A percentile compares a stretch with the other conserved stretches of the same genome.
Evolutionary conservation across 225 moss, liverwort and hornwort genomes (phyloP).

Genomic region (Bryoerythrophyllum caledonicum): DNA sequence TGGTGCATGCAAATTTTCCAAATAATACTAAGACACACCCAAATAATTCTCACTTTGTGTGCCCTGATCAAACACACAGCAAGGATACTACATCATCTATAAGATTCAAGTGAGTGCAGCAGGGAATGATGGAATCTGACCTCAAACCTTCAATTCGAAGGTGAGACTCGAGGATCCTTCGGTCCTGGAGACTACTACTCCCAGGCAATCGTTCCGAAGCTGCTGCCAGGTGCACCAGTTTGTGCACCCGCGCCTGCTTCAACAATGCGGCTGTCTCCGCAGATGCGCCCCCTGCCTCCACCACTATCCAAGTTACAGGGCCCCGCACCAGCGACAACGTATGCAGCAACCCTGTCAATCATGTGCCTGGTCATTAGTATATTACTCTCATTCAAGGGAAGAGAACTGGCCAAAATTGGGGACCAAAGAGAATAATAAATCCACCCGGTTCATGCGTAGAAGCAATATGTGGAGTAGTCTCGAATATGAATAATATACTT

Average conservation of each 20-base stretch:
- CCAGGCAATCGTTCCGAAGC: conserved; percentile 48
- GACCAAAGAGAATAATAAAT: neutral
- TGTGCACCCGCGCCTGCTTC: conserved; percentile 51
- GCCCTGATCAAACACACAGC: too few relatives aligned
- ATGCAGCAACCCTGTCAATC: conserved; percentile 58
- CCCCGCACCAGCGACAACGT: conserved; percentile 72
- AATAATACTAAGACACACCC: too few relatives aligned
- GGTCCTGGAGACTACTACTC: conserved; percentile 46
- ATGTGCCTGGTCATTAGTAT: neutral
- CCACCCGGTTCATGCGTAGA: too few relatives aligned
- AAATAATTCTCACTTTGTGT: too few relatives aligned
- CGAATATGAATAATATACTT: too few relatives aligned
- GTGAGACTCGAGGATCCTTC: conserved; percentile 53
- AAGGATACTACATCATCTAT: too few relatives aligned
- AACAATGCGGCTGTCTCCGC: conserved; percentile 68
- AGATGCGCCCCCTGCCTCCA: conserved; percentile 72
- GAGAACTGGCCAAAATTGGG: neutral
- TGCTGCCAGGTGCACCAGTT: conserved; percentile 59
- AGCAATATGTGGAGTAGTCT: too few relatives aligned
- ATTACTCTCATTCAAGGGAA: neutral
- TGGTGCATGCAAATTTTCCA: too few relatives aligned
- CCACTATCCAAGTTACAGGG: conserved; percentile 84
- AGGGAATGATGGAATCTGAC: conserved; percentile 24
- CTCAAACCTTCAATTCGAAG: conserved; percentile 81
- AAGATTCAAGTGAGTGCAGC: too few relatives aligned